A percentile compares a stretch with the other conserved stretches of the same genome.
These are phyloP conservation scores for Neurospora sublineolata DNA, from an alignment of 495 filamentous ascomycete genomes.

Conservation along the genomic window DNA sequence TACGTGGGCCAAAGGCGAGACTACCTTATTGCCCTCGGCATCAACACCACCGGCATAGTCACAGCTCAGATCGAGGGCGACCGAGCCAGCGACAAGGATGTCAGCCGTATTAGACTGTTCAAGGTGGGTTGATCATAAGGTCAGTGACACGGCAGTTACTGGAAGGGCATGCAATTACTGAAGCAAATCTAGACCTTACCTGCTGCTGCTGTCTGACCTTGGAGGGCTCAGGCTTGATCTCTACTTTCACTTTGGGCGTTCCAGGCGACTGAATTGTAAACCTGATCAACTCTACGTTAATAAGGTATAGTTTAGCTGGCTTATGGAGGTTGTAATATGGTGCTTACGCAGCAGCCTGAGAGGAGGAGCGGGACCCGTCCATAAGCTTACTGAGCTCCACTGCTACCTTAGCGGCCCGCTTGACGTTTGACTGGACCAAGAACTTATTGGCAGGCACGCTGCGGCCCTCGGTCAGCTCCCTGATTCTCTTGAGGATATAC, in stretches of 20 bases:
- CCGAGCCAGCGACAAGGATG: conserved; percentile 77
- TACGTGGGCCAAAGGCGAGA: conserved; percentile 53
- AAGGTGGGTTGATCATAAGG: neutral
- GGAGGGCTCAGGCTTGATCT: neutral
- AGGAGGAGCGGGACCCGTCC: conserved; percentile 3
- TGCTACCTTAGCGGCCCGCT: conserved; percentile 67
- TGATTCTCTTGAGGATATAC: conserved; percentile 72
- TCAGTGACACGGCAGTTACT: neutral
- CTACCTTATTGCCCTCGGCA: neutral
- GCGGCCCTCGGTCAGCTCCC: conserved; percentile 60
- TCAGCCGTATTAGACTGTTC: conserved; percentile 28
- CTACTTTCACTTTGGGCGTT: neutral
- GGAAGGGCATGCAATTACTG: neutral
- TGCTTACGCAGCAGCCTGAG: neutral
- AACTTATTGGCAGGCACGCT: conserved; percentile 67
- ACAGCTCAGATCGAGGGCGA: conserved; percentile 81
- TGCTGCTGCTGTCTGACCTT: neutral
- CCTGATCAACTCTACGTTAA: neutral
- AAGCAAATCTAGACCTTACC: neutral
- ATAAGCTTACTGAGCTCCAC: conserved; percentile 56
- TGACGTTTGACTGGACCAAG: conserved; percentile 70
- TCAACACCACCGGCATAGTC: conserved; percentile 41
- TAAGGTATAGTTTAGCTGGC: neutral
- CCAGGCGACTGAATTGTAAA: neutral
- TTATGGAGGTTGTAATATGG: neutral